Evolutionary conservation across 352 stramenopile species (phyloP), one percentile per base, ranked within the genome.

Genomic region (Phytophthora rubi): DNA sequence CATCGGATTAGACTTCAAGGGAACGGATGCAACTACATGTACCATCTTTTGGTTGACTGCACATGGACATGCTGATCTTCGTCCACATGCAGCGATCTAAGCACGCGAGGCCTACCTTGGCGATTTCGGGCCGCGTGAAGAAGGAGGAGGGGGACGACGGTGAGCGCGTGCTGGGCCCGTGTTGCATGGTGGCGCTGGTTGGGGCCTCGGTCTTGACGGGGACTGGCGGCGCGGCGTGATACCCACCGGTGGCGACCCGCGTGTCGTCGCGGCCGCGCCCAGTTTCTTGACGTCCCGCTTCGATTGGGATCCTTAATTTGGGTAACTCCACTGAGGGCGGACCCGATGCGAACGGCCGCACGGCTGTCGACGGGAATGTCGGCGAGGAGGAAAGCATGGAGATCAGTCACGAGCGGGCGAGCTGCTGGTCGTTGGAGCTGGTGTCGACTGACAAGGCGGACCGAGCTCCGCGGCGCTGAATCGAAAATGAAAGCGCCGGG

Each of bases 141-240:
- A 86, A 86, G 12, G 76, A 77, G 18, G 73, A 79, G 1, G 79
- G 79, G 1, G 79, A 86, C 10, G 76, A 84, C 13, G 79, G 79
- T 3, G 79, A 86, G 9, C 74, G 73, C 32, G 71, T 75, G 4
- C 37, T 59, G 13, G 66, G 70, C 4, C 73, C 73, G 33, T 68
- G 48, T 15, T 26, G 47, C 9, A 45, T 53, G 28, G 23, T 32
- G 59, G 42, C 32, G 9, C 18, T 47, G 42, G 28, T 62, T 7
- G 53, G 48, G 8, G 21, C 49, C 53, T 64, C 49, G 0, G 64
- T 71, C 51, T 77, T 71, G 45, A 73, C 61, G 33, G 33, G 62
- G 57, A 70, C 53, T 56, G 59, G 62, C 18, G 35, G 47, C 12
- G 57, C 45, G 12, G 66, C 13, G 62, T 70, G 64, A 62, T 73